Evolutionary conservation across 177 flowering plant genomes (phyloP).

Genomic region (Vitis hybrid): DNA sequence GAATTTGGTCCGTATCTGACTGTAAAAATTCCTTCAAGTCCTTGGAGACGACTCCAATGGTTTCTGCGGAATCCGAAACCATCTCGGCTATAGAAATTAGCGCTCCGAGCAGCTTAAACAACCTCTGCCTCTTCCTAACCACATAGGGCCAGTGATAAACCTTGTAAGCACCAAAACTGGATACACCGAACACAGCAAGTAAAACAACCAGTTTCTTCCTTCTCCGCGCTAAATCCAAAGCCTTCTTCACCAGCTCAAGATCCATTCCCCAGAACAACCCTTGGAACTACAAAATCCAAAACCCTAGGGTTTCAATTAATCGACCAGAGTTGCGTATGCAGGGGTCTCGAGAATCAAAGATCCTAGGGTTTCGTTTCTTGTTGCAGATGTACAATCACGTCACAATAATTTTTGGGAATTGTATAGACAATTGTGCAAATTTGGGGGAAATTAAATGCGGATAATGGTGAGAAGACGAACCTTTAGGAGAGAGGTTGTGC

Average conservation of each 20-base stretch:
- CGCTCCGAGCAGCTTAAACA: slow-evolving; percentile 39
- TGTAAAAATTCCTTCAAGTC: slow-evolving; percentile 71
- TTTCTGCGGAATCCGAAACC: slow-evolving; percentile 62
- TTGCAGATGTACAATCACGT: not conserved
- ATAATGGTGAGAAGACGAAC: not conserved
- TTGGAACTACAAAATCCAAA: slow-evolving; percentile 10
- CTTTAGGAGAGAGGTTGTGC: not conserved
- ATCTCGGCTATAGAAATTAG: slow-evolving; percentile 42
- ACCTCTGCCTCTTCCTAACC: slow-evolving; percentile 39
- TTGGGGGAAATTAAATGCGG: not conserved
- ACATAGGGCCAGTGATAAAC: slow-evolving; percentile 53
- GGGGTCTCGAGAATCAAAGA: slow-evolving; percentile 10
- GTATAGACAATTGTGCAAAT: not conserved
- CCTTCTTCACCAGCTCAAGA: slow-evolving; percentile 32
- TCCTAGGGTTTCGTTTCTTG: slow-evolving; percentile 13
- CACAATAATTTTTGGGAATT: not conserved
- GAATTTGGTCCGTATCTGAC: slow-evolving; percentile 81
- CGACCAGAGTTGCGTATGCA: not conserved
- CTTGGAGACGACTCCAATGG: slow-evolving; percentile 47
- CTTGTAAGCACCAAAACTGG: slow-evolving; percentile 60
- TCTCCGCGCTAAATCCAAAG: slow-evolving; percentile 32
- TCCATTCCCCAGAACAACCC: slow-evolving; percentile 34
- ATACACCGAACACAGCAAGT: slow-evolving; percentile 41
- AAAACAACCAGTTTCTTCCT: slow-evolving; percentile 47
- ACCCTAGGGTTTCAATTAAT: slow-evolving; percentile 1